These are phyloP conservation scores for Canna indica DNA, from an alignment of 176 grass and related monocot species.

Conservation along the genomic window DNA sequence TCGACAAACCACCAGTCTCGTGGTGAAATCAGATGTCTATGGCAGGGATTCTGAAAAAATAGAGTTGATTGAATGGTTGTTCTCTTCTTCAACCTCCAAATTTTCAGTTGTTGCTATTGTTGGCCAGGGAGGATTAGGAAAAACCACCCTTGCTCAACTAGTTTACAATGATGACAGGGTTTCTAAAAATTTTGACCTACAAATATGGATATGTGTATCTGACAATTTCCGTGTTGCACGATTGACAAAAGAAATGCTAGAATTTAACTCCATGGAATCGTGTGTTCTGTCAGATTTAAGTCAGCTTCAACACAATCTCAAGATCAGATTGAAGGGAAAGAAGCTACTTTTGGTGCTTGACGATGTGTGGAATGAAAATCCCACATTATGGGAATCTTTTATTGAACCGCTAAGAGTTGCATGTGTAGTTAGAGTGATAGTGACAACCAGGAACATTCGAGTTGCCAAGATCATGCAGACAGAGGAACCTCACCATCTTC, in stretches of 20 bases:
- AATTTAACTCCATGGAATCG: neutral
- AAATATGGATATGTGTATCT: constrained; percentile 35
- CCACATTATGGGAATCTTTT: constrained; percentile 13
- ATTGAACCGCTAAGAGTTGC: constrained; percentile 3
- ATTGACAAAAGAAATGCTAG: constrained; percentile 22
- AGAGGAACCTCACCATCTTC: neutral
- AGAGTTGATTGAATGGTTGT: neutral
- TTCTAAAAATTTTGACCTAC: constrained; percentile 14
- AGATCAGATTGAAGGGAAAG: neutral
- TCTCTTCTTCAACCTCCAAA: neutral
- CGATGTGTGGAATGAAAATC: constrained; percentile 19
- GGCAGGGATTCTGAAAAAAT: neutral
- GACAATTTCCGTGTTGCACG: constrained; percentile 11
- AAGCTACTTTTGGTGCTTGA: constrained; percentile 21
- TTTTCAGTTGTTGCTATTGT: constrained; percentile 6
- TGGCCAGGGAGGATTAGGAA: constrained; percentile 33
- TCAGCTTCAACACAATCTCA: constrained; percentile 2
- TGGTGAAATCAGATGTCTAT: neutral
- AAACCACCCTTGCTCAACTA: constrained; percentile 37
- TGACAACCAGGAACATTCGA: too few relatives aligned
- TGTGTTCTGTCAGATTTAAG: too few relatives aligned
- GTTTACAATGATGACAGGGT: constrained; percentile 17
- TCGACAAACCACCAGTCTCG: neutral
- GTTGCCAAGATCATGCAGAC: too few relatives aligned
- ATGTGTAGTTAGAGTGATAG: too few relatives aligned